phyloP scores from a whole-genome alignment of 306 rosid genomes.

The Dalbergia oliveri region DNA sequence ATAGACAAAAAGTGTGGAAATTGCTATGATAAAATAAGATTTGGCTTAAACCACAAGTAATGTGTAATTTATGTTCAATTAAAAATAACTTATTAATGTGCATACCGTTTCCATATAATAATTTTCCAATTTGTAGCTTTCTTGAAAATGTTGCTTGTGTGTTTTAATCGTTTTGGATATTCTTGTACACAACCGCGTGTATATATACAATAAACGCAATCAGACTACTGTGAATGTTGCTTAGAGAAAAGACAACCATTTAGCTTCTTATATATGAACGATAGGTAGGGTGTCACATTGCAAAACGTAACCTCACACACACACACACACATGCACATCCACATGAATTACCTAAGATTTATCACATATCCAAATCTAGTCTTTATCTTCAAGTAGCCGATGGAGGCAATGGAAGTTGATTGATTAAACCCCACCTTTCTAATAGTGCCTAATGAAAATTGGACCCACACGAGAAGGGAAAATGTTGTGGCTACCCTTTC shows the following conservation, averaged over 20 bases:
- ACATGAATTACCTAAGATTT: constrained; percentile 27
- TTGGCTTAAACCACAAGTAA: not conserved
- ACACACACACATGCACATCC: not conserved
- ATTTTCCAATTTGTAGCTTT: not conserved
- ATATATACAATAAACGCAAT: not conserved
- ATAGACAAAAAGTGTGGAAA: not conserved
- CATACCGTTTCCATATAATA: not conserved
- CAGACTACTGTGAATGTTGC: not conserved
- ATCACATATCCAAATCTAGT: constrained; percentile 52
- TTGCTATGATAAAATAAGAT: not conserved
- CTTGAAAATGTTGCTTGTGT: not conserved
- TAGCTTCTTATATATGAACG: constrained; percentile 7
- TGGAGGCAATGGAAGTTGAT: constrained; percentile 56
- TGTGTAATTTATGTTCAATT: not conserved
- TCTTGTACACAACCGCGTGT: not conserved
- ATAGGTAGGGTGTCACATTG: constrained; percentile 46
- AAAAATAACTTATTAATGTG: not conserved
- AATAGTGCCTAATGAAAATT: constrained; percentile 42
- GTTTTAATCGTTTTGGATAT: not conserved
- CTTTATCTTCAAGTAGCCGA: constrained; percentile 55
- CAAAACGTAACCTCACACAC: not conserved
- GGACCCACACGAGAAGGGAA: constrained; percentile 48
- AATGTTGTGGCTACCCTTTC: constrained; percentile 52
- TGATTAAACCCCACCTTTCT: constrained; percentile 76
- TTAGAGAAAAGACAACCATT: not conserved